Base-by-base conservation (phyloP, 2,329 filamentous ascomycete species). In the Calonectria honghensis region DNA sequence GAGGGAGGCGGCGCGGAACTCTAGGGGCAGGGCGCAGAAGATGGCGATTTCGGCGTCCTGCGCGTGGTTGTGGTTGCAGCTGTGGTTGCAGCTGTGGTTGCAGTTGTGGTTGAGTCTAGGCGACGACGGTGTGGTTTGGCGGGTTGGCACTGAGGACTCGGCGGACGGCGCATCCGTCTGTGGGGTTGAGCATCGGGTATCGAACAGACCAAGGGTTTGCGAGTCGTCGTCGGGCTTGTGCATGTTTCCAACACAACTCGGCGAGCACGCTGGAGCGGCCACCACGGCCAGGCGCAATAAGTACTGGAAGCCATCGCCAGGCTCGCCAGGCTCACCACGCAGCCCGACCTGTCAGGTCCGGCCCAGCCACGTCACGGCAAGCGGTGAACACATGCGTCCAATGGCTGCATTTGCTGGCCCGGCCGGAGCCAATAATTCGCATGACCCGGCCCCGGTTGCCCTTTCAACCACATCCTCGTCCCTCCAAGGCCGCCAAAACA, bases 291-390 rank as follows among this genome's bases (percentile, higher is more conserved):
- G 4, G 57, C 16, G 57, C 57, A 37, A 63, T 63, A 63, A 63
- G 39, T 41, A 63, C 57, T 41, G 57, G 57, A 63, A 41, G 57
- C 57, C 32, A 63, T 63, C 57, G 24, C 35, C 45, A 24, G 24
- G 57, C 57, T 63, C 57, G 24, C 35, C 45, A 24, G 24, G 57
- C 57, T 31, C 11, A 37, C 20, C 57, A 63, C 57, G 57, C 35
- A 63, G 57, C 57, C 57, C 35, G 57, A 63, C 37, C 57, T 63
- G 35, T 63, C 54, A 59, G 37, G 14, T 61, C 39, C 57, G 37
- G 57, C 57, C 57, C 57, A 41, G 57, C 57, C 57, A 63, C 57
- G 57, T 63, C 57, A 63, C 37, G 57, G 57, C 57, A 31, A 63
- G 57, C 57, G 57, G 57, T 63, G 57, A 29, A 63, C 57, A 63